phyloP scores from a whole-genome alignment of 1,139 yeast genomes.

The Williopsis jadinii region DNA sequence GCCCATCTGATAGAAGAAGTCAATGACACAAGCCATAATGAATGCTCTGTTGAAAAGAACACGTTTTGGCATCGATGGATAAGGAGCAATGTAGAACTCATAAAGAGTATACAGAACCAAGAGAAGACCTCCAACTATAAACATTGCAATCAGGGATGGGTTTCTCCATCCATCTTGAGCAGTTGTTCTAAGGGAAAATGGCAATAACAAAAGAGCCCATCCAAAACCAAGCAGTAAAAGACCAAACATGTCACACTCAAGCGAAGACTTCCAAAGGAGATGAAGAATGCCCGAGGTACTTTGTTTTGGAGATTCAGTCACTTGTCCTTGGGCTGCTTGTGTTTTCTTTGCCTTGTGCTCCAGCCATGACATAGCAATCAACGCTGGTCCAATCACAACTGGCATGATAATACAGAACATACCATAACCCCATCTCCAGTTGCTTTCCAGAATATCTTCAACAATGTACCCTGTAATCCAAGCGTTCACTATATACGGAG shows the following conservation, averaged over 20 bases:
- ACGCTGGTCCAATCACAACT: conserved; percentile 26
- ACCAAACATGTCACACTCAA: conserved; percentile 32
- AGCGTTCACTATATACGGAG: conserved; percentile 28
- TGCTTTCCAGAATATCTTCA: conserved; percentile 21
- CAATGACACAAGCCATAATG: conserved; percentile 26
- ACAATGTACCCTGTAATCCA: conserved; percentile 32
- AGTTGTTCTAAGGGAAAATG: conserved; percentile 27
- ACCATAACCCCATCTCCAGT: conserved; percentile 38
- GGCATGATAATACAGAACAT: conserved; percentile 34
- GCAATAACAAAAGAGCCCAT: conserved; percentile 29
- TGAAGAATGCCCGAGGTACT: conserved; percentile 1
- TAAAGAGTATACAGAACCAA: conserved; percentile 24
- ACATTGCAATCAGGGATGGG: conserved; percentile 34
- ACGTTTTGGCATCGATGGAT: conserved; percentile 30
- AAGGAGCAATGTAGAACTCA: conserved; percentile 27
- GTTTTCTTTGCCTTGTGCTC: conserved; percentile 24
- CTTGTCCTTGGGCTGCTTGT: conserved; percentile 12
- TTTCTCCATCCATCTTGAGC: conserved; percentile 29
- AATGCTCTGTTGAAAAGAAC: conserved; percentile 29
- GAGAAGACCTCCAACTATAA: conserved; percentile 29
- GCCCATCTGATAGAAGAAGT: conserved; percentile 26
- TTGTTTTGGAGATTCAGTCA: conserved; percentile 2
- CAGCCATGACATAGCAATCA: conserved; percentile 23
- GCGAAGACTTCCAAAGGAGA: conserved; percentile 4
- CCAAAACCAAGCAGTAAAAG: conserved; percentile 31